phyloP scores from a whole-genome alignment of 306 rosid genomes.

The Alnus glutinosa region DNA sequence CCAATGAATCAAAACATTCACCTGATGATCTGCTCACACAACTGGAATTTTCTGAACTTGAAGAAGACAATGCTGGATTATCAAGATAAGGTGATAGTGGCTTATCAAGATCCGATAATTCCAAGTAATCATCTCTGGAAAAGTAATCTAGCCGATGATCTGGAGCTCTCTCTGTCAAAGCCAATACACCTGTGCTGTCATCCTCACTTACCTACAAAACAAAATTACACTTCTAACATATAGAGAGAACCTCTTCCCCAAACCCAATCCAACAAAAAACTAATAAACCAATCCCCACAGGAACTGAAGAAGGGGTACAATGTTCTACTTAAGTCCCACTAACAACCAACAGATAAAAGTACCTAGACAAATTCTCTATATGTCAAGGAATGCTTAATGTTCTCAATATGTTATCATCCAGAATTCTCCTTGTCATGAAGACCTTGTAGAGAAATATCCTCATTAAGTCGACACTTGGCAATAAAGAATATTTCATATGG shows the following conservation, averaged over 20 bases:
- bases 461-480: background rate
- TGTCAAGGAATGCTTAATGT: background rate
- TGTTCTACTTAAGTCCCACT: background rate
- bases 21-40: constrained; percentile 41
- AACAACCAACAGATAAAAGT: background rate
- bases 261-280: background rate
- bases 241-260: constrained; percentile 5
- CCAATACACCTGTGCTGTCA: constrained; percentile 5
- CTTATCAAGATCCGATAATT: constrained; percentile 37
- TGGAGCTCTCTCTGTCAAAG: constrained; percentile 22
- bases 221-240: constrained; percentile 11
- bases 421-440: background rate
- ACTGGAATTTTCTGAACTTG: constrained; percentile 47
- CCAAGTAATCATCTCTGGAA: constrained; percentile 41
- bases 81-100: no score
- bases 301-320: background rate
- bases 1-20: constrained; percentile 39
- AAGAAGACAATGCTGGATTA: constrained; percentile 30
- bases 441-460: background rate
- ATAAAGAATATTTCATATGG: background rate
- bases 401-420: background rate
- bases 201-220: constrained; percentile 34
- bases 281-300: background rate
- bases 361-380: background rate
- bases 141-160: constrained; percentile 8